Base-by-base conservation (phyloP, 176 grass and related monocot species). In the Triticum turgidum region DNA sequence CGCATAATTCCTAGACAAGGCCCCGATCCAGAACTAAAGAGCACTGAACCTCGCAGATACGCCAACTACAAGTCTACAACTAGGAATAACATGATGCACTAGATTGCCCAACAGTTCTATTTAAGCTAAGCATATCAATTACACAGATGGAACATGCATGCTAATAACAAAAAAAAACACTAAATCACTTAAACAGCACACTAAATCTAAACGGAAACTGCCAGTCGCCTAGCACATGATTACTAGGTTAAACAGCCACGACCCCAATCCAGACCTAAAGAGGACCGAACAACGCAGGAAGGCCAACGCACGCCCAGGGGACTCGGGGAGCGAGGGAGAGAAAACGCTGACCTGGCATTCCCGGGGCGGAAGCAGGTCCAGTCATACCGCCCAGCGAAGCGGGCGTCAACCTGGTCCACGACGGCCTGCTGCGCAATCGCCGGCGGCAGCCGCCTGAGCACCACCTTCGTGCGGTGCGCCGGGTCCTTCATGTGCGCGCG, bases 361-460 rank as follows among this genome's bases (percentile, higher is more conserved):
- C 97, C 97, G 44, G 92, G 87, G 76, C 92, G 89, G 89, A 99
- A 97, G 80, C 79, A 88, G 34, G 89, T 81, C 94, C 92, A 97
- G 78, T 99, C 90, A 73, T 93, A 99, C 38, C 97, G 94, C 4
- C 92, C 94, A 25, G 90, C 90, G 85, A 99, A 99, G 80, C 90
- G 91, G 33, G 83, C 87, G 39, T 99, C 94, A 83, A 99, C 95
- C 97, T 96, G 94, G 77, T 99, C 92, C 89, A 97, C 54, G 59
- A 99, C 89, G 49, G 87, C 89, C 65, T 94, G 84, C 82, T 93
- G 90, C 71, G 89, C 77, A 73, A 99, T 89, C 73, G 94, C 88
- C 83, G 92, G 92, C 44, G 97, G 97, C 80, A 99, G 85, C 82
- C 83, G 90, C 80, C 97, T 87, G 61, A 99, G 80, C 94, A 96